Evolutionary conservation across 306 rosid species (phyloP).

Genomic region (Begonia fuchsioides): DNA sequence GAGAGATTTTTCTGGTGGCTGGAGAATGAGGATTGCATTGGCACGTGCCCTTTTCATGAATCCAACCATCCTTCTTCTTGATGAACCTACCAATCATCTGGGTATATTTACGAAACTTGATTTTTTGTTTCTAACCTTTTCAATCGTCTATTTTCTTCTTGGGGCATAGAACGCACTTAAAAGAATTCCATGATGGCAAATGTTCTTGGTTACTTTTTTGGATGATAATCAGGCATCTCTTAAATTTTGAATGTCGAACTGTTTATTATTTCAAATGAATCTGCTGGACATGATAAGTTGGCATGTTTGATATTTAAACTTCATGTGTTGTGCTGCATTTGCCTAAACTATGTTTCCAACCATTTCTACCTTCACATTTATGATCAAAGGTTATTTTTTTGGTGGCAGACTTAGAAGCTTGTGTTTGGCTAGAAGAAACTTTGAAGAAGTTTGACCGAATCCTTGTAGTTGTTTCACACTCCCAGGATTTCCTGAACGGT

Average conservation of each 20-base stretch:
- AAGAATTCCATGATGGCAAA: background rate
- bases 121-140: background rate
- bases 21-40: slow-evolving; percentile 99
- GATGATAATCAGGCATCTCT: background rate
- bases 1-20: slow-evolving; percentile 93
- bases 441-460: slow-evolving; percentile 86
- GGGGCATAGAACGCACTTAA: too few species aligned
- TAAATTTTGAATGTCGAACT: too few species aligned
- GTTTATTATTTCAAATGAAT: too few species aligned
- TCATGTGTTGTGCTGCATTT: background rate
- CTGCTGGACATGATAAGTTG: background rate
- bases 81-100: slow-evolving; percentile 97
- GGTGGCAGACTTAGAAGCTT: slow-evolving; percentile 82
- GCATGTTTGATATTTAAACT: too few species aligned
- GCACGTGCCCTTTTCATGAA: slow-evolving; percentile 93
- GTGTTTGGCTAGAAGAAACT: slow-evolving; percentile 98
- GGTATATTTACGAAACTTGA: slow-evolving; percentile 24
- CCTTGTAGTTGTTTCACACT: slow-evolving; percentile 88
- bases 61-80: slow-evolving; percentile 84
- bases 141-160: too few species aligned
- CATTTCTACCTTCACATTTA: too few species aligned
- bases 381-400: background rate
- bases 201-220: background rate
- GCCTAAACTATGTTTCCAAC: too few species aligned
- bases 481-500: slow-evolving; percentile 94